A percentile compares a stretch with the other conserved stretches of the same genome.
Conservation (phyloP, 495 filamentous ascomycete genomes). For the Thermothielavioides terrestris region DNA sequence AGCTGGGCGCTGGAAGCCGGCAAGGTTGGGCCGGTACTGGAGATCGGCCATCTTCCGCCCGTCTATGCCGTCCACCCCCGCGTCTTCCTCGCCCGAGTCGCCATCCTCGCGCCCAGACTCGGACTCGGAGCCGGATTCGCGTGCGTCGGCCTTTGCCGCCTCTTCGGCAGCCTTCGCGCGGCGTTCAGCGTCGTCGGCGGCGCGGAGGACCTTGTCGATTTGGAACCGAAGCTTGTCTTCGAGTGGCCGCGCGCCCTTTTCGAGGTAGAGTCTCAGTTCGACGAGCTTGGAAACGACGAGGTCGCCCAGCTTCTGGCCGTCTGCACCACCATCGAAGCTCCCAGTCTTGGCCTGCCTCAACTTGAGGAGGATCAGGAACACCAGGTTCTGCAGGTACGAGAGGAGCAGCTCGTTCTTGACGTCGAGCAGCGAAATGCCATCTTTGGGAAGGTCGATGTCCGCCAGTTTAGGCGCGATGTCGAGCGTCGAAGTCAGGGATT, state of each 20-base stretch:
- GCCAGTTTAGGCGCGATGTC: slow-evolving; percentile 53
- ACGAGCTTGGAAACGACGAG: slow-evolving; percentile 68
- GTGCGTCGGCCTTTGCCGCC: slow-evolving; percentile 24
- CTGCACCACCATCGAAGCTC: slow-evolving; percentile 20
- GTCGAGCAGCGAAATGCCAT: slow-evolving; percentile 90
- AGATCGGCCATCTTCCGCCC: slow-evolving; percentile 49
- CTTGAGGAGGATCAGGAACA: slow-evolving; percentile 80
- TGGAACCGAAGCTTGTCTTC: slow-evolving; percentile 80
- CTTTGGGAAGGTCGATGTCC: slow-evolving; percentile 53
- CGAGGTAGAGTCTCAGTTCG: slow-evolving; percentile 77
- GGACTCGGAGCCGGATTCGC: slow-evolving; percentile 32
- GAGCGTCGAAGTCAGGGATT: slow-evolving; percentile 51
- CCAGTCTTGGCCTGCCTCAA: slow-evolving; percentile 49
- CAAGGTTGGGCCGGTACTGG: slow-evolving; percentile 55
- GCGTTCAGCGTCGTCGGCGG: slow-evolving; percentile 65
- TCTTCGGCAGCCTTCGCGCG: slow-evolving; percentile 19
- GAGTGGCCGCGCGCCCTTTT: slow-evolving; percentile 83
- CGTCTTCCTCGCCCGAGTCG: slow-evolving; percentile 33
- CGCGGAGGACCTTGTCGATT: slow-evolving; percentile 81
- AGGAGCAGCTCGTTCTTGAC: slow-evolving; percentile 92
- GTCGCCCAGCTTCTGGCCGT: slow-evolving; percentile 36
- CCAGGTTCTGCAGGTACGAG: slow-evolving; percentile 89
- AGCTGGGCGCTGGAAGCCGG: slow-evolving; percentile 38
- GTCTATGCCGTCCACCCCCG: slow-evolving; percentile 21
- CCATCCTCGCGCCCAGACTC: slow-evolving; percentile 29